Percentiles rank a stretch among this genome's conserved stretches.
phyloP scores from a whole-genome alignment of 2,329 filamentous ascomycete genomes.

The Scytalidium sp. region DNA sequence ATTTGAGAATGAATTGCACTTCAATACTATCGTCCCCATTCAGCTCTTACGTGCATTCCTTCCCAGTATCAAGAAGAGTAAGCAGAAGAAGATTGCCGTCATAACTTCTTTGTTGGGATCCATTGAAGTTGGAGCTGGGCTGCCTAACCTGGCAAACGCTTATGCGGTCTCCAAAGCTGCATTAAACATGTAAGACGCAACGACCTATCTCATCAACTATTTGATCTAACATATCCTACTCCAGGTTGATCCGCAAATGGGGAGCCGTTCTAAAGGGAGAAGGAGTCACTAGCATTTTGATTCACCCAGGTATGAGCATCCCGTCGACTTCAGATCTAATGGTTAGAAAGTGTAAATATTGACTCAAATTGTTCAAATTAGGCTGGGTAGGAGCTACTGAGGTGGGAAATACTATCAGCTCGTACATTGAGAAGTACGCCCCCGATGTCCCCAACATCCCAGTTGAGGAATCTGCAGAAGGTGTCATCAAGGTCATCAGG shows the following conservation, averaged over 20 bases:
- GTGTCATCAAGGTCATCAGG: slow-evolving; percentile 6
- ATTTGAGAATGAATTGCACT: slow-evolving; percentile 6
- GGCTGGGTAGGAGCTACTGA: slow-evolving; percentile 11
- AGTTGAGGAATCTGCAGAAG: slow-evolving; percentile 3
- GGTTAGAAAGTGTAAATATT: not conserved
- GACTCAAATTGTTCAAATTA: not conserved
- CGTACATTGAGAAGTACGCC: slow-evolving; percentile 8
- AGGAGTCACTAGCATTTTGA: slow-evolving; percentile 15
- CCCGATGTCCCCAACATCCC: slow-evolving; percentile 3
- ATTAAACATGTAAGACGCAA: slow-evolving; percentile 14
- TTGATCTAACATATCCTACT: not conserved
- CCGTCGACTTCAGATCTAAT: not conserved
- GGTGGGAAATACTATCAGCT: slow-evolving; percentile 5
- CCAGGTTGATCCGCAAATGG: slow-evolving; percentile 18
- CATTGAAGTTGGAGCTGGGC: slow-evolving; percentile 8
- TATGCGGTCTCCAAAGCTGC: slow-evolving; percentile 15
- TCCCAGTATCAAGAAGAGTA: slow-evolving; percentile 13
- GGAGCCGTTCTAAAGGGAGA: slow-evolving; percentile 17
- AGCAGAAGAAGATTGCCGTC: slow-evolving; percentile 10
- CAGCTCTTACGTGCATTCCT: slow-evolving; percentile 15
- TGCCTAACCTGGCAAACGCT: slow-evolving; percentile 14
- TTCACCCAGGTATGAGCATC: slow-evolving; percentile 17
- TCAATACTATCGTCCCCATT: not conserved
- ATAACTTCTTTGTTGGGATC: slow-evolving; percentile 19
- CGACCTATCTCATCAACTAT: not conserved